These are phyloP conservation scores for Chaetomiaceae sp. DNA, from an alignment of 2,329 filamentous ascomycete genomes.

Conservation along the genomic window DNA sequence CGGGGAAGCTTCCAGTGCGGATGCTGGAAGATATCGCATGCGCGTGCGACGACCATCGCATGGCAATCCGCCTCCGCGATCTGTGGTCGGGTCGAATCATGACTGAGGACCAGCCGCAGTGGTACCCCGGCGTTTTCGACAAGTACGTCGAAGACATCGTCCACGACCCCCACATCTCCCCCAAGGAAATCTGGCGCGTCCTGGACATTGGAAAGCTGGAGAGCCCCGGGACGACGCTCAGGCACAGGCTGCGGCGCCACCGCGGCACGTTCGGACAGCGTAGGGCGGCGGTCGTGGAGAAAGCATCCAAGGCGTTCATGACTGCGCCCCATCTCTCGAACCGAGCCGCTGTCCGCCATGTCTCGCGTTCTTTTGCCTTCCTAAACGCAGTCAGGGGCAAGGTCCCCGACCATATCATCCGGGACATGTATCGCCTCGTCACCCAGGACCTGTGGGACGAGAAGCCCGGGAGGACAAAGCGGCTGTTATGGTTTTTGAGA, in stretches of 20 bases:
- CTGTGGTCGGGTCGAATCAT: constrained; percentile 17
- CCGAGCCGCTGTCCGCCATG: constrained; percentile 30
- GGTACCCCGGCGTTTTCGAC: constrained; percentile 18
- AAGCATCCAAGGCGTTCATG: constrained; percentile 21
- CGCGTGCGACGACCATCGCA: constrained; percentile 14
- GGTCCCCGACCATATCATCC: constrained; percentile 28
- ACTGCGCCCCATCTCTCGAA: constrained; percentile 20
- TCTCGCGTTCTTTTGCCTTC: constrained; percentile 32
- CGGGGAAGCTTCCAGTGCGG: constrained; percentile 3
- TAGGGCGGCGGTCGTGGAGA: constrained; percentile 23
- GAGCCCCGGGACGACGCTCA: constrained; percentile 24
- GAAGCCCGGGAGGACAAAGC: constrained; percentile 32
- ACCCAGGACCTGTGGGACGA: constrained; percentile 36
- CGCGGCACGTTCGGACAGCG: constrained; percentile 9
- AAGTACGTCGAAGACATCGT: constrained; percentile 20
- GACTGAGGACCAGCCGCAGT: constrained; percentile 5
- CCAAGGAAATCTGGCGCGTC: constrained; percentile 22
- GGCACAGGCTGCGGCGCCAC: constrained; percentile 12
- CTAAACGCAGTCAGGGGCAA: constrained; percentile 25
- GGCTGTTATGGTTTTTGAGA: constrained; percentile 35
- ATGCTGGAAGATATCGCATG: constrained; percentile 20
- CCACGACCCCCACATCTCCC: constrained; percentile 12
- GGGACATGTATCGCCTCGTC: constrained; percentile 33
- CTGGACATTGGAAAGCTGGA: constrained; percentile 20
- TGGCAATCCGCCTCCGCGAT: constrained; percentile 18